These are phyloP conservation scores for Dactylellina leptospora DNA, from an alignment of 2,329 filamentous ascomycete genomes.

Conservation along the genomic window DNA sequence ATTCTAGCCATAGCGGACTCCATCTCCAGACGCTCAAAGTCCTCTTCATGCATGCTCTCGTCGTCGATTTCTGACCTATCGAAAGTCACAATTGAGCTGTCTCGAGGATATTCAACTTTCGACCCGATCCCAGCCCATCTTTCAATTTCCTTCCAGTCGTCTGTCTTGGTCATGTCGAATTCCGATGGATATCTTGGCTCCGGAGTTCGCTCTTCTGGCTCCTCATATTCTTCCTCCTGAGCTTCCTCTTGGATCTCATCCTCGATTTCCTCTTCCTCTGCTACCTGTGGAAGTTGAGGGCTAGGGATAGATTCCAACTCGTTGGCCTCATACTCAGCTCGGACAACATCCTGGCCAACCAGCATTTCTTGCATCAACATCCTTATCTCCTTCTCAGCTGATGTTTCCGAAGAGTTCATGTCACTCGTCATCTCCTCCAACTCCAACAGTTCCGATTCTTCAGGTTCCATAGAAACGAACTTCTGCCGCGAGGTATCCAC, in stretches of 20 bases:
- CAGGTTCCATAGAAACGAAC: conserved; percentile 37
- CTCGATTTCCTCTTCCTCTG: conserved; percentile 22
- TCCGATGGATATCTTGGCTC: not conserved
- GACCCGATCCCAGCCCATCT: conserved; percentile 43
- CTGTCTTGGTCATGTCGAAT: conserved; percentile 49
- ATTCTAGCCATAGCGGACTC: conserved; percentile 43
- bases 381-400: conserved; percentile 37
- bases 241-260: not conserved
- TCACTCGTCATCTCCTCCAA: conserved; percentile 51
- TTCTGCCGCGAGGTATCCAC: conserved; percentile 34
- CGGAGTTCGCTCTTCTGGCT: conserved; percentile 19
- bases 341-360: conserved; percentile 44
- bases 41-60: conserved; percentile 51
- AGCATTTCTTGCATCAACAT: conserved; percentile 50
- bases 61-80: conserved; percentile 50
- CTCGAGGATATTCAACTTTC: conserved; percentile 31
- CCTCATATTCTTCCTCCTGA: not conserved
- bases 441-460: conserved; percentile 41
- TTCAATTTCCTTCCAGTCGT: conserved; percentile 50
- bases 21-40: conserved; percentile 42
- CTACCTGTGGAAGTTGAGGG: conserved; percentile 33
- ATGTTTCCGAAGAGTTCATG: conserved; percentile 44
- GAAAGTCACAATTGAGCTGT: conserved; percentile 44
- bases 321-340: conserved; percentile 8
- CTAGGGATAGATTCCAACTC: conserved; percentile 30